Percentiles rank a stretch among this genome's conserved stretches.
phyloP scores from a whole-genome alignment of 371 early-diverging fungal genomes.

The Cokeromyces recurvatus region DNA sequence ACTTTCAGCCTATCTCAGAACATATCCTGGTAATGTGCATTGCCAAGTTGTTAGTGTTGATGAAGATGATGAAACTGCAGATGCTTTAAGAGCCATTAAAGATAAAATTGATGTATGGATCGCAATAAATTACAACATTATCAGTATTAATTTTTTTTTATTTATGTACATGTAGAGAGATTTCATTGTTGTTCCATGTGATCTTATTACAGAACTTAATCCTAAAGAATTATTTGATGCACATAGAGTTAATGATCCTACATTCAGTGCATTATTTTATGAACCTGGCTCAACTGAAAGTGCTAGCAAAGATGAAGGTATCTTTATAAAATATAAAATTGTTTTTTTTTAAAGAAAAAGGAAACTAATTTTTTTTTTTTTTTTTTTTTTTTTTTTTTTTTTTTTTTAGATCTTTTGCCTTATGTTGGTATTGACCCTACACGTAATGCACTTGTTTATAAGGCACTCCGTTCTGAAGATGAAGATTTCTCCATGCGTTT shows the following conservation, averaged over 20 bases:
- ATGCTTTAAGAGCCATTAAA: conserved; percentile 73
- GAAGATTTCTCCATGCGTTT: conserved; percentile 75
- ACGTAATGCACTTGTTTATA: conserved; percentile 70
- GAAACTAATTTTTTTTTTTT: no score
- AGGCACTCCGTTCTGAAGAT: conserved; percentile 48
- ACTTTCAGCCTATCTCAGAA: conserved; percentile 68
- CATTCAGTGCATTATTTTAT: conserved; percentile 76
- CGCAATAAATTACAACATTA: background rate
- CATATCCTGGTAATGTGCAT: conserved; percentile 63
- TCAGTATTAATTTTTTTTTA: background rate
- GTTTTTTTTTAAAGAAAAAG: background rate
- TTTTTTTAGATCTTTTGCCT: conserved; percentile 49
- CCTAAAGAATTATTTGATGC: conserved; percentile 79
- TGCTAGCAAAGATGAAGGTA: conserved; percentile 55
- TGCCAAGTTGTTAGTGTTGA: conserved; percentile 59
- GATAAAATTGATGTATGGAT: conserved; percentile 69
- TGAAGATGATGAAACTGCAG: conserved; percentile 82
- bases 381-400: no score
- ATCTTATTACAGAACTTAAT: conserved; percentile 78
- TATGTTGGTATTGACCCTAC: conserved; percentile 79
- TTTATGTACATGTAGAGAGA: conserved; percentile 79
- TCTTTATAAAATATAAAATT: no score
- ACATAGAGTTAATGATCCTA: conserved; percentile 72
- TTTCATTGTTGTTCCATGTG: conserved; percentile 88
- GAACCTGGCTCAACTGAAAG: conserved; percentile 60